Evolutionary conservation across 2,329 filamentous ascomycete genomes (phyloP).

Genomic region (Epichloe hybrida): DNA sequence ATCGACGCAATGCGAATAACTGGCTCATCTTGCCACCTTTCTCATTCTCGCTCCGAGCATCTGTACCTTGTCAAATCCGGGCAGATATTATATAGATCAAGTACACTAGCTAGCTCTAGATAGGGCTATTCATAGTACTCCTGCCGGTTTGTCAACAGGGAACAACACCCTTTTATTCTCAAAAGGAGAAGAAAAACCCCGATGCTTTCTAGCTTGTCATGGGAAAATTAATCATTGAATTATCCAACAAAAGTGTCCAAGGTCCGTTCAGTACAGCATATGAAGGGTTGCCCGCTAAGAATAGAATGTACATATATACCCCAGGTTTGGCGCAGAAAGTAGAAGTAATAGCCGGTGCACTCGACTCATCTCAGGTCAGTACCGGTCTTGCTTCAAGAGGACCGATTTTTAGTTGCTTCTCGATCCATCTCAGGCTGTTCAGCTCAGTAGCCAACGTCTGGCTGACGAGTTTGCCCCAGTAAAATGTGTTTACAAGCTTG

Average conservation of each 20-base stretch:
- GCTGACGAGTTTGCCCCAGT: neutral
- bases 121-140: too few relatives aligned
- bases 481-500: neutral
- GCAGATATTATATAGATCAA: too few relatives aligned
- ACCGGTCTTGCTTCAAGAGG: too few relatives aligned
- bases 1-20: too few relatives aligned
- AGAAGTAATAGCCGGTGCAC: neutral
- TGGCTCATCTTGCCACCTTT: too few relatives aligned
- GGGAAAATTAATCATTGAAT: neutral
- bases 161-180: too few relatives aligned
- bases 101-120: too few relatives aligned
- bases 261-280: neutral
- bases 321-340: neutral
- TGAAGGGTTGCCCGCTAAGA: neutral
- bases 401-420: too few relatives aligned
- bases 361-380: neutral
- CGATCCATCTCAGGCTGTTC: neutral
- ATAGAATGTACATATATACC: conserved; percentile 1
- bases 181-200: too few relatives aligned
- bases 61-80: too few relatives aligned
- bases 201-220: neutral
- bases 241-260: conserved; percentile 3
- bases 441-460: neutral
- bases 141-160: too few relatives aligned
- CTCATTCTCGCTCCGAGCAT: too few relatives aligned